These are phyloP conservation scores for Diaporthe sp. DNA, from an alignment of 2,329 filamentous ascomycete genomes.

Conservation along the genomic window DNA sequence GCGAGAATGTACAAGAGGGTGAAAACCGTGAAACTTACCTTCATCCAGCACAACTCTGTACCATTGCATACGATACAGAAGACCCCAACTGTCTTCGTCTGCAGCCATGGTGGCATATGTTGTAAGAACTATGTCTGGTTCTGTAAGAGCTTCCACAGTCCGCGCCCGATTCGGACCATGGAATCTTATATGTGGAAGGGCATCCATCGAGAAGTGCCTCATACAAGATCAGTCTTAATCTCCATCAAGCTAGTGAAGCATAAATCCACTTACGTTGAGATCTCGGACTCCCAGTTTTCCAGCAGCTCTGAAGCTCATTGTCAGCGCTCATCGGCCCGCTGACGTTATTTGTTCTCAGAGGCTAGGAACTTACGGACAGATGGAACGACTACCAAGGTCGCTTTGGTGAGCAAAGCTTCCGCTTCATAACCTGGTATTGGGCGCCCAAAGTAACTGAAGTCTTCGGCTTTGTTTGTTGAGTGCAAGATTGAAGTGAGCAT, in stretches of 20 bases:
- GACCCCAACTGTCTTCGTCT: slow-evolving; percentile 48
- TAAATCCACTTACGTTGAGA: background rate
- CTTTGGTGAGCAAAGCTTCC: background rate
- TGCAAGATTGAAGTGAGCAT: background rate
- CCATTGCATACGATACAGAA: slow-evolving; percentile 56
- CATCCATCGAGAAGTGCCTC: background rate
- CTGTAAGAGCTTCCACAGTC: background rate
- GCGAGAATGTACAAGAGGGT: background rate
- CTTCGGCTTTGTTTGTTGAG: background rate
- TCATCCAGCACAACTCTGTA: slow-evolving; percentile 60
- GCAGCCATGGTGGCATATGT: slow-evolving; percentile 61
- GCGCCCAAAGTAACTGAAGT: background rate
- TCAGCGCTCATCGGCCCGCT: background rate
- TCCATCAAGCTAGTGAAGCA: background rate
- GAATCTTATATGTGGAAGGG: background rate
- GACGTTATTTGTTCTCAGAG: background rate
- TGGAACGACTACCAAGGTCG: slow-evolving; percentile 13
- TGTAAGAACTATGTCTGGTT: slow-evolving; percentile 56
- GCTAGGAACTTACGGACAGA: slow-evolving; percentile 6
- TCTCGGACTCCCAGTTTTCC: slow-evolving; percentile 19
- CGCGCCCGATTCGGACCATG: background rate
- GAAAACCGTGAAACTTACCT: slow-evolving; percentile 50
- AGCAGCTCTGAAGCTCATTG: background rate
- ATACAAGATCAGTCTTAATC: background rate
- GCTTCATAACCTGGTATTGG: background rate